Conservation (phyloP, 1,139 yeast species). For the Neolecta irregularis region DNA sequence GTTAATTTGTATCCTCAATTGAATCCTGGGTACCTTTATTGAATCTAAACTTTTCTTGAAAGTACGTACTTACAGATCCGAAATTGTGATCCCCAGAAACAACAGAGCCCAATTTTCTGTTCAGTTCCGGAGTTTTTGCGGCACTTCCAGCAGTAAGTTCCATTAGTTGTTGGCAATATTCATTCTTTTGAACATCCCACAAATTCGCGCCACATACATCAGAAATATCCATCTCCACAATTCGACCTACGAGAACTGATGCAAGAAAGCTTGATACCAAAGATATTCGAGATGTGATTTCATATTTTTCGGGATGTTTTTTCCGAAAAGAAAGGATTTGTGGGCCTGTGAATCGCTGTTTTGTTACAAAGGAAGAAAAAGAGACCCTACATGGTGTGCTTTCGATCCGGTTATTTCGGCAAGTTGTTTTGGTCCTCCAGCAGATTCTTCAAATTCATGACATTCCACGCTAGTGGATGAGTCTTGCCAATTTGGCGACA, state of each 20-base stretch:
- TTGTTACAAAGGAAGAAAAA: too few species aligned
- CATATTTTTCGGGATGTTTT: conserved; percentile 38
- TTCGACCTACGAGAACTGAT: conserved; percentile 48
- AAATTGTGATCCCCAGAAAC: conserved; percentile 23
- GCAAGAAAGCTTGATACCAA: conserved; percentile 70
- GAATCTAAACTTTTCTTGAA: conserved; percentile 44
- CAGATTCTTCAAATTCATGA: conserved; percentile 40
- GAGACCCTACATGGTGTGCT: too few species aligned
- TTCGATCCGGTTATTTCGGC: conserved; percentile 67
- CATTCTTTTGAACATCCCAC: conserved; percentile 44
- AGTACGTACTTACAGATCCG: conserved; percentile 38
- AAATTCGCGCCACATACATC: conserved; percentile 90
- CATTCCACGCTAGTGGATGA: conserved; percentile 69
- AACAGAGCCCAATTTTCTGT: conserved; percentile 37
- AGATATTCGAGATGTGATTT: conserved; percentile 45
- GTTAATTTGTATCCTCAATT: too few species aligned
- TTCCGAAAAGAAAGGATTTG: conserved; percentile 65
- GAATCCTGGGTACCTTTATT: too few species aligned
- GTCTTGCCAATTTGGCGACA: conserved; percentile 91
- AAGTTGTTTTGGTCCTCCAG: conserved; percentile 48
- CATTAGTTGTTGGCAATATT: conserved; percentile 40
- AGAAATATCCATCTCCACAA: conserved; percentile 56
- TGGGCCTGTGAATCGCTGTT: conserved; percentile 78
- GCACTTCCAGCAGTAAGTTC: conserved; percentile 25
- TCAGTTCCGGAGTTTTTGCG: conserved; percentile 27